These are phyloP conservation scores for Dispira simplex DNA, from an alignment of 192 early-diverging fungal genomes.

Conservation along the genomic window DNA sequence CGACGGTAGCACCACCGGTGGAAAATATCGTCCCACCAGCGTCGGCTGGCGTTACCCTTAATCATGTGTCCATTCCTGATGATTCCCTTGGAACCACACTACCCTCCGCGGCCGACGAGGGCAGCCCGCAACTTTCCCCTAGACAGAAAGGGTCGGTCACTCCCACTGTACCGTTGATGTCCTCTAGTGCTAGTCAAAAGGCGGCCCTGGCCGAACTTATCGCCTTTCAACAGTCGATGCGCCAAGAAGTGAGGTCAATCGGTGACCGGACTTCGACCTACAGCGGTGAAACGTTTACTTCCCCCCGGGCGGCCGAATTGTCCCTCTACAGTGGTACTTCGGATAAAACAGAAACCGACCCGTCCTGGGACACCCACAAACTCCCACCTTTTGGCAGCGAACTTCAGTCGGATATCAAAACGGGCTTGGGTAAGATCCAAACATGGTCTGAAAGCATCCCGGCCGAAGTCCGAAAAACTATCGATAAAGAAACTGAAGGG, in stretches of 20 bases:
- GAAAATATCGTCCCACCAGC: no score
- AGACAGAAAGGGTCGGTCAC: no score
- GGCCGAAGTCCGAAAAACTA: not conserved
- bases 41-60: no score
- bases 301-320: not conserved
- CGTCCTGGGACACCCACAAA: not conserved
- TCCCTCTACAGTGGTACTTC: not conserved
- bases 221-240: no score
- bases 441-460: not conserved
- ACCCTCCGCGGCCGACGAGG: no score
- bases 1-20: no score
- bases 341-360: not conserved
- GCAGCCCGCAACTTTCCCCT: no score
- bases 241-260: not conserved
- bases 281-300: not conserved
- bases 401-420: not conserved
- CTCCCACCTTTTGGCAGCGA: not conserved
- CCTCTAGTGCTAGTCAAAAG: no score
- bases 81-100: no score
- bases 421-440: not conserved
- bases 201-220: no score
- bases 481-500: not conserved
- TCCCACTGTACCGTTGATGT: no score
- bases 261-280: not conserved
- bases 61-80: no score